Evolutionary conservation across 306 rosid genomes (phyloP).

Genomic region (Carpinus fangiana): DNA sequence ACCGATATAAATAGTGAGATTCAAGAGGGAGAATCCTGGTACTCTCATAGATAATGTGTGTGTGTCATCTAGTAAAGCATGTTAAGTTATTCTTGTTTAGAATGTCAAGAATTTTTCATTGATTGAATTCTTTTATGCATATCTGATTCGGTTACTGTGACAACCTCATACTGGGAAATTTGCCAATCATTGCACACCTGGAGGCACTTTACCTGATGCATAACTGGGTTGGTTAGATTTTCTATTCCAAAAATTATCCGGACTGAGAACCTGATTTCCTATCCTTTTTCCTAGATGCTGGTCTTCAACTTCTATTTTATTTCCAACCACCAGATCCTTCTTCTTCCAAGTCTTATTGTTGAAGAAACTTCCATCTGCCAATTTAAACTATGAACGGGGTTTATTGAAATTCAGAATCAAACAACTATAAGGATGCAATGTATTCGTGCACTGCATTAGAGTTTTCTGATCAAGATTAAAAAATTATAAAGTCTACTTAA

Average conservation of each 20-base stretch:
- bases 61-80: background rate
- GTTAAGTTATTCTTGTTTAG: background rate
- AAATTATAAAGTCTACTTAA: background rate
- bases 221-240: background rate
- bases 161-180: background rate
- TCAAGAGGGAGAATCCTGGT: background rate
- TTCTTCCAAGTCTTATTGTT: no score
- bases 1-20: background rate
- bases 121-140: background rate
- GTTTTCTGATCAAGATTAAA: background rate
- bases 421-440: background rate
- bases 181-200: background rate
- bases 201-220: background rate
- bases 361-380: background rate
- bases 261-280: background rate
- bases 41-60: background rate
- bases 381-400: background rate
- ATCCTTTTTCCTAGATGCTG: background rate
- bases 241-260: background rate
- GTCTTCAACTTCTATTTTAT: background rate
- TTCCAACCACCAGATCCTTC: background rate
- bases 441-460: background rate
- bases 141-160: background rate
- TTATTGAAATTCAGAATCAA: background rate
- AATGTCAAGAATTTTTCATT: no score